Conservation (phyloP, 352 stramenopile genomes). For the Globisporangium camurandrum region DNA sequence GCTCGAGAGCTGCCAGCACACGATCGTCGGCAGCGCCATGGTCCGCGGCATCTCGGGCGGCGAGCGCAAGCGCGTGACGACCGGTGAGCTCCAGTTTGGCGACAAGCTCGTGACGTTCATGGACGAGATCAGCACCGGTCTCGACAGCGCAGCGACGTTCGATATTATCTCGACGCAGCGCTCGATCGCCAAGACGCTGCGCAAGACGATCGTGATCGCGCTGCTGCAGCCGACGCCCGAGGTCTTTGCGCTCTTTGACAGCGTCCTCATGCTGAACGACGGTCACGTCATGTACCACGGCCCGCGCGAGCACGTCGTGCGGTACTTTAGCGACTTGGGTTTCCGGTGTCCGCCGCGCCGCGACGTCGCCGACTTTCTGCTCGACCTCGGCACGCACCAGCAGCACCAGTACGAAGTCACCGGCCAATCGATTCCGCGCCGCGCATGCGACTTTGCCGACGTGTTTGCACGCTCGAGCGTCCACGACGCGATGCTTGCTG, state of each 20-base stretch:
- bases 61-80: conserved; percentile 70
- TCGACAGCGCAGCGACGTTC: conserved; percentile 76
- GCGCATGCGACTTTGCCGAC: background rate
- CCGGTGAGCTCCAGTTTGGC: conserved; percentile 77
- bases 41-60: conserved; percentile 62
- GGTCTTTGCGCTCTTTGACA: conserved; percentile 90
- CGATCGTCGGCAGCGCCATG: conserved; percentile 42
- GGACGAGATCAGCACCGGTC: conserved; percentile 89
- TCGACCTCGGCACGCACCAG: too few species aligned
- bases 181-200: conserved; percentile 38
- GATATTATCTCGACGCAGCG: conserved; percentile 52
- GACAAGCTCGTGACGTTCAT: conserved; percentile 75
- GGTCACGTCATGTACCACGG: conserved; percentile 86
- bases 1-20: conserved; percentile 9
- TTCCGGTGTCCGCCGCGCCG: too few species aligned
- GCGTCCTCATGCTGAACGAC: conserved; percentile 89
- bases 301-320: conserved; percentile 44
- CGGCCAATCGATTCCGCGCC: too few species aligned
- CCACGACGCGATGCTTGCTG: background rate
- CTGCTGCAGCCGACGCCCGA: conserved; percentile 89
- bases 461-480: background rate
- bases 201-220: conserved; percentile 57
- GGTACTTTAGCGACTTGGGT: conserved; percentile 80
- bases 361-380: too few species aligned
- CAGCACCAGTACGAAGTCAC: too few species aligned